These are phyloP conservation scores for Fomitopsis schrenkii DNA, from an alignment of 1,284 basidiomycete species.

Conservation along the genomic window DNA sequence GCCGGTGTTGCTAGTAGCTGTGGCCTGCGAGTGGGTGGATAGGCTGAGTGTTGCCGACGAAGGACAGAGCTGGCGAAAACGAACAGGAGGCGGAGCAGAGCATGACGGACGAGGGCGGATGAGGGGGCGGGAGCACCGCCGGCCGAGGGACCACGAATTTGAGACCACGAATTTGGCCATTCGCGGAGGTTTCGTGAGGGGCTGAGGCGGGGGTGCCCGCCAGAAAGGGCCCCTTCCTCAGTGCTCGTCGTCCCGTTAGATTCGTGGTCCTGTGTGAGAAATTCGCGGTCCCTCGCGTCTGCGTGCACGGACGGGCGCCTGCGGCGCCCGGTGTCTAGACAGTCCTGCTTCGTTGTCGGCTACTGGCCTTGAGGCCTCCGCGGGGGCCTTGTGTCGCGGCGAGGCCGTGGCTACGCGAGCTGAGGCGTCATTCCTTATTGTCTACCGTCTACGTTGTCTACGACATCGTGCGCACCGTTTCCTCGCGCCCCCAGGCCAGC, in stretches of 20 bases:
- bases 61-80: too few species aligned
- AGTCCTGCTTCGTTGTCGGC: neutral
- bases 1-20: neutral
- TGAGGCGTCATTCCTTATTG: too few species aligned
- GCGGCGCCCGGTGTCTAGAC: neutral
- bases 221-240: neutral
- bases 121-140: neutral
- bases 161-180: neutral
- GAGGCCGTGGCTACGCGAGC: too few species aligned
- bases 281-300: neutral
- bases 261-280: neutral
- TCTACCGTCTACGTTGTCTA: too few species aligned
- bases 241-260: neutral
- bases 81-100: neutral
- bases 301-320: neutral
- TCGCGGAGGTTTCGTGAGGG: neutral
- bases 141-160: neutral
- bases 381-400: too few species aligned
- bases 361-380: neutral
- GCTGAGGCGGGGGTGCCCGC: neutral
- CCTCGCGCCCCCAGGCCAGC: too few species aligned
- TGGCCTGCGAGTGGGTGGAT: too few species aligned
- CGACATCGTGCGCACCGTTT: too few species aligned
- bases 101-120: neutral
- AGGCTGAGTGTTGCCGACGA: too few species aligned